Percentiles rank a stretch among this genome's conserved stretches.
phyloP scores from a whole-genome alignment of 305 asterid species.

The Fraxinus platypoda region DNA sequence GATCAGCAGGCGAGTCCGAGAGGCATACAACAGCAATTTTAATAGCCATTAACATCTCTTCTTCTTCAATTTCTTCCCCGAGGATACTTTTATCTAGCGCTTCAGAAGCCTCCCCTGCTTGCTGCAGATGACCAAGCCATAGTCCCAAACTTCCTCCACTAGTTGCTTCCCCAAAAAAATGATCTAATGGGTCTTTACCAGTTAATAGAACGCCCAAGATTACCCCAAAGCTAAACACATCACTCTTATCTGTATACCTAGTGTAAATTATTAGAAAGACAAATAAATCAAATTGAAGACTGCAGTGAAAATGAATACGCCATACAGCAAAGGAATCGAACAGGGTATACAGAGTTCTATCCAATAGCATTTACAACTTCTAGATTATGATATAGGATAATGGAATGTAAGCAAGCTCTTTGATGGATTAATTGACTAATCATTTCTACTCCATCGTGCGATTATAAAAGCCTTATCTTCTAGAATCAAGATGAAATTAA shows the following conservation, averaged over 20 bases:
- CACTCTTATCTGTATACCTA: slow-evolving; percentile 92
- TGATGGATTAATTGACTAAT: slow-evolving; percentile 2
- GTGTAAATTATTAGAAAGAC: not conserved
- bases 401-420: not conserved
- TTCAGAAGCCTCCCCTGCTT: slow-evolving; percentile 75
- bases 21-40: slow-evolving; percentile 81
- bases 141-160: slow-evolving; percentile 72
- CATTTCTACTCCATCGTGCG: not conserved
- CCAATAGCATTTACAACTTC: not conserved
- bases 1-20: slow-evolving; percentile 85
- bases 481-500: not conserved
- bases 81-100: slow-evolving; percentile 73
- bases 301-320: not conserved
- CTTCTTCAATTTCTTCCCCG: slow-evolving; percentile 80
- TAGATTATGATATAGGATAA: not conserved
- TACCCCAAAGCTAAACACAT: slow-evolving; percentile 84
- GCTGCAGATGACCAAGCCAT: slow-evolving; percentile 85
- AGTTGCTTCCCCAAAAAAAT: slow-evolving; percentile 53
- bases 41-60: slow-evolving; percentile 96
- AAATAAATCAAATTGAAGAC: not conserved
- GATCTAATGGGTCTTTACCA: slow-evolving; percentile 73
- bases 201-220: slow-evolving; percentile 73
- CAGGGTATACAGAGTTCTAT: not conserved
- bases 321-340: not conserved
- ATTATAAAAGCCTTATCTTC: not conserved